Conservation (phyloP, 164 flowering plant genomes). For the Magnolia officinalis region DNA sequence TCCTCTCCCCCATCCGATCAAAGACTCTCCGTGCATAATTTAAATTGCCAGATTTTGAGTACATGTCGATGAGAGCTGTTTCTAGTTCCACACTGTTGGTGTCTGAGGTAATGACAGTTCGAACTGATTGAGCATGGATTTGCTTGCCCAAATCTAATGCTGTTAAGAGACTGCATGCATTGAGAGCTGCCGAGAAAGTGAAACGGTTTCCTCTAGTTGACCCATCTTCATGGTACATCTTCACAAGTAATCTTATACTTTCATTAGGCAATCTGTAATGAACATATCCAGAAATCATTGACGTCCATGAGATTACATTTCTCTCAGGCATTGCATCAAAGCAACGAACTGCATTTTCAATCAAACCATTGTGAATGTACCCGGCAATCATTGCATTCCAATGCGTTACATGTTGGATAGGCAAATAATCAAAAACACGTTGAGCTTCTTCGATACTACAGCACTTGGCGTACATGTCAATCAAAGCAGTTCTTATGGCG, state of each 20-base stretch:
- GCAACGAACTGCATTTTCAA: slow-evolving; percentile 24
- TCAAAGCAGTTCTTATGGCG: slow-evolving; percentile 29
- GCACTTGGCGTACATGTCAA: slow-evolving; percentile 39
- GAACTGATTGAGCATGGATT: slow-evolving; percentile 34
- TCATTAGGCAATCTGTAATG: slow-evolving; percentile 24
- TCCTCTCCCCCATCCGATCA: slow-evolving; percentile 11
- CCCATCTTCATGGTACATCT: slow-evolving; percentile 26
- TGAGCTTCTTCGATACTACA: slow-evolving; percentile 25
- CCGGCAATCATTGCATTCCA: slow-evolving; percentile 35
- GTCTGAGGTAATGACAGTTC: slow-evolving; percentile 15
- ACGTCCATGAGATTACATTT: slow-evolving; percentile 40
- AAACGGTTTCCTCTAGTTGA: slow-evolving; percentile 27
- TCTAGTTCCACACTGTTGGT: slow-evolving; percentile 21
- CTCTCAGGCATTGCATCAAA: slow-evolving; percentile 30
- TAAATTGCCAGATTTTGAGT: slow-evolving; percentile 16
- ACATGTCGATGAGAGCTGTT: slow-evolving; percentile 40
- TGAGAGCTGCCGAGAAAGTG: slow-evolving; percentile 30
- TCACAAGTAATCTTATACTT: slow-evolving; percentile 20
- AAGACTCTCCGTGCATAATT: slow-evolving; percentile 12
- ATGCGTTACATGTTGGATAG: slow-evolving; percentile 18
- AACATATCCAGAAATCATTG: slow-evolving; percentile 36
- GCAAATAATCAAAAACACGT: slow-evolving; percentile 23
- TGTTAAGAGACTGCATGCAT: slow-evolving; percentile 32
- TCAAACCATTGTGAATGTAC: slow-evolving; percentile 26
- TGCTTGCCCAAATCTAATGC: slow-evolving; percentile 29